Conservation (phyloP, 2,329 filamentous ascomycete genomes). For the Macrophomina pseudophaseolina region DNA sequence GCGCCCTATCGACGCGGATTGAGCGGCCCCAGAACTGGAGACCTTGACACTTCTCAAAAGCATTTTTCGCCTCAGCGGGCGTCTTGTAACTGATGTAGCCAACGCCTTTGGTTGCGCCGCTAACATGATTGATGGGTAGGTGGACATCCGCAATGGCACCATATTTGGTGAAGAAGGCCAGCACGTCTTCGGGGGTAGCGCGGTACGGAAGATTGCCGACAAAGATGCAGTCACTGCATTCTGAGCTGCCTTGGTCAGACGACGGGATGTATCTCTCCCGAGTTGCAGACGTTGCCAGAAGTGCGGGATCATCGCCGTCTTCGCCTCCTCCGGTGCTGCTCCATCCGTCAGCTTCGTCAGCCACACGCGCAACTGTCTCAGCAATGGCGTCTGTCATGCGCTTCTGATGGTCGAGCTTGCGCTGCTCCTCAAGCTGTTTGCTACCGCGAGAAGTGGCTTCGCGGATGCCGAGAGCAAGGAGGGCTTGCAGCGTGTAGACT, state of each 20-base stretch:
- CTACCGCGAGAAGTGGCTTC: constrained; percentile 45
- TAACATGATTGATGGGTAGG: constrained; percentile 12
- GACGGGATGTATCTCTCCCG: background rate
- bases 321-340: constrained; percentile 41
- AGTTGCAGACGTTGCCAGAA: background rate
- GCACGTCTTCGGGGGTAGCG: constrained; percentile 4
- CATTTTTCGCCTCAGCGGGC: background rate
- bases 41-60: background rate
- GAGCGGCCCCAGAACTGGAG: constrained; percentile 8
- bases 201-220: constrained; percentile 20
- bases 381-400: constrained; percentile 35
- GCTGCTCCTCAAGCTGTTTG: constrained; percentile 33
- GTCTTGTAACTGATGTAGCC: constrained; percentile 11
- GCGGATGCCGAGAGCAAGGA: constrained; percentile 66
- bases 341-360: constrained; percentile 46
- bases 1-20: background rate
- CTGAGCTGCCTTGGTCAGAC: background rate
- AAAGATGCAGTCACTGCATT: constrained; percentile 12
- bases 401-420: constrained; percentile 34
- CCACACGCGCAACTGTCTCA: constrained; percentile 45
- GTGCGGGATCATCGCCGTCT: constrained; percentile 35
- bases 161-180: constrained; percentile 12
- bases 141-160: constrained; percentile 5
- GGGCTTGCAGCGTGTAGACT: constrained; percentile 74
- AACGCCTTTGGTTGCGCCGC: background rate